A percentile compares a stretch with the other conserved stretches of the same genome.
These are phyloP conservation scores for Melanopsichium pennsylvanicum DNA, from an alignment of 1,284 basidiomycete genomes.

Conservation along the genomic window DNA sequence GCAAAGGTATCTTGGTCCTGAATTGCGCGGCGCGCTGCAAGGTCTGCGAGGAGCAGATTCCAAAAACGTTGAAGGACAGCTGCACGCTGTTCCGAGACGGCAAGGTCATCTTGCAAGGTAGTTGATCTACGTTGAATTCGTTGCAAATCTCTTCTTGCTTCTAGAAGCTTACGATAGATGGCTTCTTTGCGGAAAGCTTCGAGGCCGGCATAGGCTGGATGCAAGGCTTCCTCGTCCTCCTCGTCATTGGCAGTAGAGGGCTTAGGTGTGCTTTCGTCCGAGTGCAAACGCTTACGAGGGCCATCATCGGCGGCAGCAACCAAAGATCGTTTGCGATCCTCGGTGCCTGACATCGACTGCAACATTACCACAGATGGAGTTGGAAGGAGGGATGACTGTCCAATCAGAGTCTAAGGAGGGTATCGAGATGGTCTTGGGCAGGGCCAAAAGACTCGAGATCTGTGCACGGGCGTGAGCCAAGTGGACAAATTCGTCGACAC, in stretches of 20 bases:
- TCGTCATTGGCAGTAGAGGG: conserved; percentile 29
- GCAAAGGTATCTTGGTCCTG: conserved; percentile 32
- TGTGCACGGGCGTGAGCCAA: too few relatives aligned
- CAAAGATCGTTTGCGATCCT: conserved; percentile 53
- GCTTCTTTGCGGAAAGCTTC: conserved; percentile 61
- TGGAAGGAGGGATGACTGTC: too few relatives aligned
- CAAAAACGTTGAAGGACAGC: conserved; percentile 51
- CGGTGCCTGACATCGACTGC: conserved; percentile 34
- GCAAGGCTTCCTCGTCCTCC: conserved; percentile 31
- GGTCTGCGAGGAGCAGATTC: conserved; percentile 36
- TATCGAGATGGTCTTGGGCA: too few relatives aligned
- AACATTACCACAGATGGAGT: conserved; percentile 20
- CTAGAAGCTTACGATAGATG: conserved; percentile 58
- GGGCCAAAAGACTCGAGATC: too few relatives aligned
- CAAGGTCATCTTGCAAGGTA: conserved; percentile 27
- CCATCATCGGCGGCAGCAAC: conserved; percentile 24
- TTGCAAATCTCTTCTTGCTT: conserved; percentile 46
- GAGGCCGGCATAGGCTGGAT: conserved; percentile 25
- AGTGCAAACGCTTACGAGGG: conserved; percentile 41
- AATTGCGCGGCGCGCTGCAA: conserved; percentile 29
- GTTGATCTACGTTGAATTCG: conserved; percentile 31
- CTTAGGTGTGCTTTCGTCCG: conserved; percentile 21
- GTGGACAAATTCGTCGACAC: too few relatives aligned
- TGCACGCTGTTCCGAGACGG: conserved; percentile 33
- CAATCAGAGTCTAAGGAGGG: too few relatives aligned